phyloP scores from a whole-genome alignment of 2,329 filamentous ascomycete genomes.

The Diaporthe capsici region DNA sequence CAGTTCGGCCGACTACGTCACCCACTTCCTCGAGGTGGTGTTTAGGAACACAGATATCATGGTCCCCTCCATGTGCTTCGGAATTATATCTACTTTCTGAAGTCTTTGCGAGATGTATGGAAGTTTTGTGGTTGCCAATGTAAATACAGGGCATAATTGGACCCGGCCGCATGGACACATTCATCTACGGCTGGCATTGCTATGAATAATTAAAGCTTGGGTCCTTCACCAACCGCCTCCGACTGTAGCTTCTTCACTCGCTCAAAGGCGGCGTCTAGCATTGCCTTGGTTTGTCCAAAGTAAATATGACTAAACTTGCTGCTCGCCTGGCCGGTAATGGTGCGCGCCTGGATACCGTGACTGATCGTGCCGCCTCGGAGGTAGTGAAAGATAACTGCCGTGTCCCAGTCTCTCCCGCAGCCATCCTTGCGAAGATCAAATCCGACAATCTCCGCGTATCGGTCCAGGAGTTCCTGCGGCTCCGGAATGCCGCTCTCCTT shows the following conservation, averaged over 20 bases:
- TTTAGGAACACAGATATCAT: too few species aligned
- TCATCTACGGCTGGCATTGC: background rate
- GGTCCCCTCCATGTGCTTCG: too few species aligned
- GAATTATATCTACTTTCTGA: too few species aligned
- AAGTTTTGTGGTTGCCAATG: too few species aligned
- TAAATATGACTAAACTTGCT: background rate
- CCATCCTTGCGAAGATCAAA: background rate
- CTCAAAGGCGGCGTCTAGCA: background rate
- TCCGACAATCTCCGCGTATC: background rate
- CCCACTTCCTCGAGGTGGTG: too few species aligned
- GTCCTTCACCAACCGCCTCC: background rate
- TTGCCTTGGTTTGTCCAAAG: background rate
- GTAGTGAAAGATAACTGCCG: background rate
- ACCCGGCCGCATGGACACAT: too few species aligned
- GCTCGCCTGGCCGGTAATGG: background rate
- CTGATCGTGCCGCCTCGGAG: background rate
- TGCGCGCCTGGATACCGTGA: background rate
- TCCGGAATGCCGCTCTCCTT: background rate
- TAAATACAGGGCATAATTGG: too few species aligned
- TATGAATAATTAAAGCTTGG: background rate
- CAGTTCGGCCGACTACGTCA: too few species aligned
- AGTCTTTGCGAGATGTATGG: too few species aligned
- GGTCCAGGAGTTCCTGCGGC: slow-evolving; percentile 2
- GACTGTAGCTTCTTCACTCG: background rate
- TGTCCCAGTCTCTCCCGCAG: background rate